These are phyloP conservation scores for Colletotrichum falcatum DNA, from an alignment of 2,329 filamentous ascomycete genomes.

Conservation along the genomic window DNA sequence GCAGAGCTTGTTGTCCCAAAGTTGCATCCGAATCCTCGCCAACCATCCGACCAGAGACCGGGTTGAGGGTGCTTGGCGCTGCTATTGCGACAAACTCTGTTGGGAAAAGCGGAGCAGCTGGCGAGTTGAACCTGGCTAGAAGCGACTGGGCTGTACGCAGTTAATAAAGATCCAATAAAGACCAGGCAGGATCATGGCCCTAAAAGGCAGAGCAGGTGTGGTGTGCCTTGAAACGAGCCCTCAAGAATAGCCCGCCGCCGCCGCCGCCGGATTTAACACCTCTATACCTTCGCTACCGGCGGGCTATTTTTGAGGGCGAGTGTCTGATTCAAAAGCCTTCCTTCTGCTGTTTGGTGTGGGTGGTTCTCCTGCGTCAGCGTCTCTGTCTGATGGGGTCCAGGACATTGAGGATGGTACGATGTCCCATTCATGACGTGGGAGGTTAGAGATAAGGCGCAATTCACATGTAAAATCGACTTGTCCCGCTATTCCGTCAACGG, in stretches of 20 bases:
- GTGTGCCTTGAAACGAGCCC: not conserved
- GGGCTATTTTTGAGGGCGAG: not conserved
- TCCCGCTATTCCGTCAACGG: slow-evolving; percentile 28
- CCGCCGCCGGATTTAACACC: not conserved
- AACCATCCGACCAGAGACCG: not conserved
- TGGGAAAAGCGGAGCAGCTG: not conserved
- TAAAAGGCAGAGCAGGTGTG: not conserved
- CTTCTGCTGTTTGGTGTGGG: slow-evolving; percentile 3
- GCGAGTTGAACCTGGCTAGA: not conserved
- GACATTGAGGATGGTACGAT: slow-evolving; percentile 30
- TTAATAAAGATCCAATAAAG: not conserved
- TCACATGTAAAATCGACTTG: slow-evolving; percentile 38
- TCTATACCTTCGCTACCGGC: not conserved
- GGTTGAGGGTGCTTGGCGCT: not conserved
- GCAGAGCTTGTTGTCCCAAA: slow-evolving; percentile 5
- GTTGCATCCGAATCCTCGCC: slow-evolving; percentile 7
- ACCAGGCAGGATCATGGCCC: not conserved
- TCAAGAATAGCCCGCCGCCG: not conserved
- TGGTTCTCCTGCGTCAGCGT: not conserved
- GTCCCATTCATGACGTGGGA: slow-evolving; percentile 29
- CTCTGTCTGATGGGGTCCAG: not conserved
- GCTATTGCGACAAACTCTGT: slow-evolving; percentile 1
- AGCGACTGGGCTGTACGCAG: not conserved
- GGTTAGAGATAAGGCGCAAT: slow-evolving; percentile 36
- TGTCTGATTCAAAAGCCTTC: not conserved